Base-by-base conservation (phyloP, 352 stramenopile species). In the Phytophthora idaei region DNA sequence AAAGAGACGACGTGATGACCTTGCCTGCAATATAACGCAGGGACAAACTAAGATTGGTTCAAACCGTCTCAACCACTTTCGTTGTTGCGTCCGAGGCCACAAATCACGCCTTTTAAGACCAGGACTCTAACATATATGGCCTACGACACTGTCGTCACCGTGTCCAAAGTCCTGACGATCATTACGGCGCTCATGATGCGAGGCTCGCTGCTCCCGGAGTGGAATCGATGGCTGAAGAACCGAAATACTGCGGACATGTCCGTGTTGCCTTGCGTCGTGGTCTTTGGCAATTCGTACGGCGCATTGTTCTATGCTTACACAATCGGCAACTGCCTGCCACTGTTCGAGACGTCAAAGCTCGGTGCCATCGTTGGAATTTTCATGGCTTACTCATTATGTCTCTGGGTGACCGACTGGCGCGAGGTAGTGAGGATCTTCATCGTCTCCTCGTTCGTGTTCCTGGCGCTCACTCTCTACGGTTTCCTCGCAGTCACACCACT, bases 181-280 rank as follows among this genome's bases (percentile, higher is more conserved):
- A 64, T 74, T 56, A 74, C 71, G 10, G 72, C 74, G 0, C 39
- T 77, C 36, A 54, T 58, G 52, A 73, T 79, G 71, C 64, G 71
- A 42, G n/a, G 75, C 21, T 77, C 63, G 27, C 32, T 76, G 21
- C 44, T 74, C 14, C 67, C 64, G 9, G 67, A 73, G 17, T 71
- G 67, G 56, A 78, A 77, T 25, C 70, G 68, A 34, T 70, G 74
- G 53, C 45, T 57, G 31, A 73, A 67, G 32, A 61, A 62, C n/a
- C 58, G 53, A 47, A 64, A 21, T 36, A 78, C 71, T 5, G 63
- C 32, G 32, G 61, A 72, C 25, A 67, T 76, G 57, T 73, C 67
- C 0, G 63, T 73, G 8, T 39, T 64, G 21, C 62, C 67, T 1
- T 58, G 67, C 10, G 67, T 67, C 2, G 14, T 67, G 50, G 50